phyloP scores from a whole-genome alignment of 2,329 filamentous ascomycete species.

The Thelonectria blattea region DNA sequence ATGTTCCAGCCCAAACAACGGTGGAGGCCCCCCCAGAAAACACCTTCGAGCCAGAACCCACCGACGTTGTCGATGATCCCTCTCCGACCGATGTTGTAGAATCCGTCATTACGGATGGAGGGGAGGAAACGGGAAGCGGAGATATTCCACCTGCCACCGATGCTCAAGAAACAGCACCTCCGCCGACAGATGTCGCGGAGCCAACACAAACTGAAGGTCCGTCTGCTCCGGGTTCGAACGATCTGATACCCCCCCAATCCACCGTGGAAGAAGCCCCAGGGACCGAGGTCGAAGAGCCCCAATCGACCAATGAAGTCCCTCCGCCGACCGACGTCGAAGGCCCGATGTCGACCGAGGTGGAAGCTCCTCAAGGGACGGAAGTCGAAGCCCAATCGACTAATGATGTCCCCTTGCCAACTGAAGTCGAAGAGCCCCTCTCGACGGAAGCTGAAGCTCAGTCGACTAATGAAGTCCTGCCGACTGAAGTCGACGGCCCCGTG shows the following conservation, averaged over 20 bases:
- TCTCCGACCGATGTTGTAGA: neutral
- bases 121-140: neutral
- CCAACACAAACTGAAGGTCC: slow-evolving; percentile 4
- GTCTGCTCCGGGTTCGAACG: neutral
- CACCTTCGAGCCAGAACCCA: neutral
- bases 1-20: neutral
- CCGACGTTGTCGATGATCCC: neutral
- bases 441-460: neutral
- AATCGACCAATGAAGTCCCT: neutral
- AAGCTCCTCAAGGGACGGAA: neutral
- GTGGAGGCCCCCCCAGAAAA: neutral
- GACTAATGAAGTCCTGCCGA: neutral
- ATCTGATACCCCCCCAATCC: neutral
- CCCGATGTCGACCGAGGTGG: slow-evolving; percentile 1
- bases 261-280: neutral
- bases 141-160: neutral
- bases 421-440: neutral
- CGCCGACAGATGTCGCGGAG: slow-evolving; percentile 1
- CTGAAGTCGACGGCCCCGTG: neutral
- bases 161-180: neutral
- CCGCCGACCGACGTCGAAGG: neutral
- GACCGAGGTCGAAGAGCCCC: neutral
- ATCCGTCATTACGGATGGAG: neutral
- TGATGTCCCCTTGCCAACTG: neutral
- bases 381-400: neutral